Evolutionary conservation across 2,329 filamentous ascomycete species (phyloP), one percentile per base, ranked within the genome.

Genomic region (Trichoderma asperellum): DNA sequence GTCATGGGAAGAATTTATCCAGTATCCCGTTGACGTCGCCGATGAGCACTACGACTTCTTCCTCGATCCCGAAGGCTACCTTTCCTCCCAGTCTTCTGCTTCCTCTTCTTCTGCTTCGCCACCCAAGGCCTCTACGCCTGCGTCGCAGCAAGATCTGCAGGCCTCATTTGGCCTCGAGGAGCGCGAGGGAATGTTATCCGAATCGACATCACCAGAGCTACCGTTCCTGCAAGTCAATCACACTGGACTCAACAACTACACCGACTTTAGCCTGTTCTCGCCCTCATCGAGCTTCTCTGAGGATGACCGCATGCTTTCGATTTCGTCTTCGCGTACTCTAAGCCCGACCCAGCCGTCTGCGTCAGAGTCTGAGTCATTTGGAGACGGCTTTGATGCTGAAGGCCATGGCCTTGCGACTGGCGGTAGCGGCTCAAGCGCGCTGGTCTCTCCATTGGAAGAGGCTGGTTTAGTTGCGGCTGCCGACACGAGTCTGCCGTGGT

Each of bases 211-310:
- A 40, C 66, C 59, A 16, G 65, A 69, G 32, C 59, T 84, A 21
- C 83, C 83, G 10, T 85, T 84, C 74, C 77, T 84, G 69, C 70
- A 71, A 21, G 52, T 65, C 5, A 56, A 24, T 7, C 32, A 52
- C 40, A 14, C 52, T 67, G 68, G 66, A 69, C 71, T 59, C 56
- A 74, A 47, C 71, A 79, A 84, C 76, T 87, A 87, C 73, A 77
- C 82, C 72, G 86, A 87, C 79, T 88, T 88, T 79, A 84, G 83
- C 74, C 81, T 87, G 18, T 88, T 83, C 79, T 87, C 85, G 61
- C 85, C 86, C 2, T 77, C 78, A 27, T 82, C 84, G 21, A 80
- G 78, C 70, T 82, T 82, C 74, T 79, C 84, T 16, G 84, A 86
- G 68, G 85, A 86, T 70, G 85, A 87, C 56, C 79, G 73, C 14